Percentiles rank a stretch among this genome's conserved stretches.
Conservation (phyloP, 2,329 filamentous ascomycete species). For the Geosmithia flava region DNA sequence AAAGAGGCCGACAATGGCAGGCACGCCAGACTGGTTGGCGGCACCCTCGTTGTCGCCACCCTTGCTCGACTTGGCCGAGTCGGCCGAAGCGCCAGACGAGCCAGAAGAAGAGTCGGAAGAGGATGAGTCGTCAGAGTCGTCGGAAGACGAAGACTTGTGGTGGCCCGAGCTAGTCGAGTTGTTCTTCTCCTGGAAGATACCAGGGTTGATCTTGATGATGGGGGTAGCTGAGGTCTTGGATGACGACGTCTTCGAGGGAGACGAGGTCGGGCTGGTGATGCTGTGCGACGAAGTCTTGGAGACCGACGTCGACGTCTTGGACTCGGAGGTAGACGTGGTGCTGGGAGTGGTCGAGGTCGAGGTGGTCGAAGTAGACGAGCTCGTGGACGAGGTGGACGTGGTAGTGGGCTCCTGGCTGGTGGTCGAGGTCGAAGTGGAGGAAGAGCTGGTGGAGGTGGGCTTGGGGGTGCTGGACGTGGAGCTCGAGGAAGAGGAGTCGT, state of each 20-base stretch:
- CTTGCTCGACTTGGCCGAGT: constrained; percentile 11
- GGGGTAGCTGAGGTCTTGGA: constrained; percentile 5
- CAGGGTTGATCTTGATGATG: constrained; percentile 21
- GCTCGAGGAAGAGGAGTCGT: constrained; percentile 7
- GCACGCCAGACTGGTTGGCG: constrained; percentile 14
- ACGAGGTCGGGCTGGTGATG: constrained; percentile 1
- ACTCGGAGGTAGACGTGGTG: constrained; percentile 2
- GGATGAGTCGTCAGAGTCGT: neutral
- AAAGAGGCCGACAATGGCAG: constrained; percentile 39
- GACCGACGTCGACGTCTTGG: neutral
- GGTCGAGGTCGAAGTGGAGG: constrained; percentile 5
- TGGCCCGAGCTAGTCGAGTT: constrained; percentile 2
- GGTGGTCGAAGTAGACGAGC: constrained; percentile 7
- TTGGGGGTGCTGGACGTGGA: constrained; percentile 7
- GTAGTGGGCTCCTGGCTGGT: constrained; percentile 4
- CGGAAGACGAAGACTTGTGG: neutral
- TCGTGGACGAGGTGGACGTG: constrained; percentile 7
- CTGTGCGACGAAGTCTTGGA: neutral
- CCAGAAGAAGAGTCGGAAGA: neutral
- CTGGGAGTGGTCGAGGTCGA: constrained; percentile 7
- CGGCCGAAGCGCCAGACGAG: constrained; percentile 3
- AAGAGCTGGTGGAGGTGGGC: constrained; percentile 7
- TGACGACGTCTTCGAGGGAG: neutral
- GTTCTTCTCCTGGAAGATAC: constrained; percentile 42
- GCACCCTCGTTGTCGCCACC: constrained; percentile 9